Percentiles rank a stretch among this genome's conserved stretches.
These are phyloP conservation scores for Fusarium nurragi DNA, from an alignment of 2,329 filamentous ascomycete species.

Conservation along the genomic window DNA sequence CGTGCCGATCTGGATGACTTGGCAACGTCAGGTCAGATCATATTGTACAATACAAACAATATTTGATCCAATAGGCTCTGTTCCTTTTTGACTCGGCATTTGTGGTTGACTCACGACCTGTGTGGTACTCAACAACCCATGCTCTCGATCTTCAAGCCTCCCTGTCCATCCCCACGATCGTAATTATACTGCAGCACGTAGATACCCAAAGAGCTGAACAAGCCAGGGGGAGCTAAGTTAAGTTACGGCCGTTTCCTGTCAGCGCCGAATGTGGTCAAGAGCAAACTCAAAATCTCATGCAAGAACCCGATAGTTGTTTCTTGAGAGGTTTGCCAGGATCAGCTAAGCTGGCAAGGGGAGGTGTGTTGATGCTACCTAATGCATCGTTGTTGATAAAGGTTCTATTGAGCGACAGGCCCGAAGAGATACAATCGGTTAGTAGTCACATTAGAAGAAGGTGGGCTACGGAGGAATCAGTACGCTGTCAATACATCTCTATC, in stretches of 20 bases:
- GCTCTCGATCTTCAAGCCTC: constrained; percentile 33
- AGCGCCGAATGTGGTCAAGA: constrained; percentile 4
- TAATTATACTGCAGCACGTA: neutral
- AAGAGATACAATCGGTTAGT: no score
- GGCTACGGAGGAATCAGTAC: no score
- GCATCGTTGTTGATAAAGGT: neutral
- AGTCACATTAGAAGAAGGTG: no score
- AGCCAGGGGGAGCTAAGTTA: neutral
- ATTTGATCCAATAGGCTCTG: neutral
- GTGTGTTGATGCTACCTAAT: neutral
- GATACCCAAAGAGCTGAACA: neutral
- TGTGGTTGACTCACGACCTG: neutral
- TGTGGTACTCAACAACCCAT: constrained; percentile 7
- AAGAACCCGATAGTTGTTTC: neutral
- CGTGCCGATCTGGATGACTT: neutral
- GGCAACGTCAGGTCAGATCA: constrained; percentile 5
- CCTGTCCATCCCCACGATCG: constrained; percentile 29
- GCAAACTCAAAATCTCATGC: neutral
- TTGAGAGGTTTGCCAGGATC: neutral
- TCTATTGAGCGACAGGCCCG: neutral
- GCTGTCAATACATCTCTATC: neutral
- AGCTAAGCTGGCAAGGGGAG: neutral
- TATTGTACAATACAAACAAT: constrained; percentile 2
- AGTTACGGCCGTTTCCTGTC: constrained; percentile 15
- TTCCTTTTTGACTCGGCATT: neutral